phyloP scores from a whole-genome alignment of 2,329 filamentous ascomycete species.

The Nigrospora oryzae region DNA sequence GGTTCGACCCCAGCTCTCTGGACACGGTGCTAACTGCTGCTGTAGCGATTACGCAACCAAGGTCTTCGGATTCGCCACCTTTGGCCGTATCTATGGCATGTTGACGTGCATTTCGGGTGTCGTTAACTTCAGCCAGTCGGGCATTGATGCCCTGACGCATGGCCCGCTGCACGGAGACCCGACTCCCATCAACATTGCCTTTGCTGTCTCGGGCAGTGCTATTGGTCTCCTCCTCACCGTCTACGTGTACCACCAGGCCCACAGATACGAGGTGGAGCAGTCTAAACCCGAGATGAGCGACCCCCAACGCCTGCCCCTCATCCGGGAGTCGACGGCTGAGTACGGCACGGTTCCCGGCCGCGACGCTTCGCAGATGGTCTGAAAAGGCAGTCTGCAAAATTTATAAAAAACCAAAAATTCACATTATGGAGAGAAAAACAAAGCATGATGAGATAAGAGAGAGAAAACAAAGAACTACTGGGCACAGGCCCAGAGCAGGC shows the following conservation, averaged over 20 bases:
- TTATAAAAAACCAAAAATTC: no score
- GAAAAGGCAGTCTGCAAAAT: no score
- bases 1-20: no score
- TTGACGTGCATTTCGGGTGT: conserved; percentile 67
- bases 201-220: conserved; percentile 43
- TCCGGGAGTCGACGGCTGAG: conserved; percentile 7
- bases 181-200: conserved; percentile 51
- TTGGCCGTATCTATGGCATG: conserved; percentile 70
- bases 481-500: no score
- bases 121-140: conserved; percentile 63
- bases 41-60: conserved; percentile 64
- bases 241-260: conserved; percentile 8
- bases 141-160: conserved; percentile 60
- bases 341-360: not conserved
- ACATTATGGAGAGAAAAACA: no score
- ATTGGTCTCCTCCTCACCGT: conserved; percentile 36
- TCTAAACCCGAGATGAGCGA: not conserved
- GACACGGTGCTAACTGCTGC: no score
- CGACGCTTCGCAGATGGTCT: no score
- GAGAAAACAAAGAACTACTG: no score
- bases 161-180: conserved; percentile 52
- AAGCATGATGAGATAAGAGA: no score
- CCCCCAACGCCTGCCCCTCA: conserved; percentile 5
- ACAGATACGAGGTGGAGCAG: conserved; percentile 4
- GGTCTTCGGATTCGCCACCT: conserved; percentile 73